phyloP scores from a whole-genome alignment of 331 rosid species.

The Spiraea crenata region DNA sequence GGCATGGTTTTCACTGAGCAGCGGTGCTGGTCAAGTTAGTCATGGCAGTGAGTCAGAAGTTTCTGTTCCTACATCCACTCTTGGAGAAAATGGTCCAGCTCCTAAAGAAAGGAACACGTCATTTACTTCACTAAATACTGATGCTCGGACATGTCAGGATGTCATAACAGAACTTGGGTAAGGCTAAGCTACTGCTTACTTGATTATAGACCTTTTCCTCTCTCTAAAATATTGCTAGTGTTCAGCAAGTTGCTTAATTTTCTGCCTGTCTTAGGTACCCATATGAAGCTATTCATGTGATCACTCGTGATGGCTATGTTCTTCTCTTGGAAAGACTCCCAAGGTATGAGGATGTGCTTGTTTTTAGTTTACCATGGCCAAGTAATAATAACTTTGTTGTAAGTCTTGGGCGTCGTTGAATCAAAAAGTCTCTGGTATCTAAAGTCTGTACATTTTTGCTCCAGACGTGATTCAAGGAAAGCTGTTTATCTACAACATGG shows the following conservation, averaged over 20 bases:
- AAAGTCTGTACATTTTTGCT: conserved; percentile 27
- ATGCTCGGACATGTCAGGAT: conserved; percentile 93
- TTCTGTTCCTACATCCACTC: conserved; percentile 40
- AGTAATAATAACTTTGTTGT: background rate
- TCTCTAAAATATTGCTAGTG: background rate
- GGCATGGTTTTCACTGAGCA: conserved; percentile 38
- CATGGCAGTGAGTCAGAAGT: conserved; percentile 23
- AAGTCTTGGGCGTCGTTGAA: conserved; percentile 11
- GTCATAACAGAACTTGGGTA: conserved; percentile 96
- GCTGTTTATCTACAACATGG: conserved; percentile 96
- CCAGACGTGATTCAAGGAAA: conserved; percentile 84
- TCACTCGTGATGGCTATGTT: conserved; percentile 87
- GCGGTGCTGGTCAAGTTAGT: conserved; percentile 23
- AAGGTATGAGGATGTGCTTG: conserved; percentile 42
- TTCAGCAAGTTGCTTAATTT: conserved; percentile 19
- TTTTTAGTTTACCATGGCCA: conserved; percentile 7
- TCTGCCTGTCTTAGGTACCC: conserved; percentile 59
- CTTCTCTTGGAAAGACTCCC: conserved; percentile 94
- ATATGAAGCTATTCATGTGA: conserved; percentile 83
- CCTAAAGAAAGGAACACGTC: conserved; percentile 42
- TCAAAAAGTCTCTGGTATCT: conserved; percentile 13
- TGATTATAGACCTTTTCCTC: conserved; percentile 1
- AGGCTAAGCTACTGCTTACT: conserved; percentile 16
- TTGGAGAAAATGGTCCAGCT: conserved; percentile 48
- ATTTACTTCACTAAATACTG: conserved; percentile 72